Evolutionary conservation across 2,329 filamentous ascomycete genomes (phyloP), one percentile per base, ranked within the genome.

Genomic region (Fusarium lateritium): DNA sequence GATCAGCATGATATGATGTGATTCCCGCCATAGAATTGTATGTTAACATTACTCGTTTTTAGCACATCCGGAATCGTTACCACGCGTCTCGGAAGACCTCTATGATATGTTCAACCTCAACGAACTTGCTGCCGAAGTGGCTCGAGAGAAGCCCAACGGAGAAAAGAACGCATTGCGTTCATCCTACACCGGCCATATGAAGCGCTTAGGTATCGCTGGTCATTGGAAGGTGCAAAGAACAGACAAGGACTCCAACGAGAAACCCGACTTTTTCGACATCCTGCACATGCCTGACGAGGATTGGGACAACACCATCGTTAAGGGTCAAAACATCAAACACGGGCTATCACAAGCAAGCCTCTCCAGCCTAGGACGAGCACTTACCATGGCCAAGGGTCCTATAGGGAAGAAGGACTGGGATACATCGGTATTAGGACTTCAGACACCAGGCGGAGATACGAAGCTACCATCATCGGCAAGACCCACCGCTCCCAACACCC

Each of bases 161-260:
- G 86, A 89, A 76, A 91, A 90, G 82, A 91, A 91, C 74, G 87
- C 86, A 67, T 81, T 91, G 49, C 85, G 89, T 26, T 91, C 91
- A 76, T 90, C 88, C 17, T 91, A 91, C 81, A 91, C 91, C 78
- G 88, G 88, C 53, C 87, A 91, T 69, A 88, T 91, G 76, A 91
- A 91, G 81, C 85, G 84, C 45, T 79, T 91, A 33, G 87, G 87
- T 36, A 82, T 91, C 26, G 85, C 84, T 54, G 89, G 89, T 11
- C 85, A 88, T 62, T 91, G 89, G 71, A 88, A 91, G 71, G 79
- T 80, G 17, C 76, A 78, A 54, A 89, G 88, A 79, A 86, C 87
- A 71, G 86, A 88, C 42, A 79, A 82, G 21, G 80, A 83, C 38
- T 82, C 82, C 9, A 81, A 82, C 1, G 65, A 69, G 52, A 66